phyloP scores from a whole-genome alignment of 768 basidiomycete species.

The Boletus pseudopeckii region DNA sequence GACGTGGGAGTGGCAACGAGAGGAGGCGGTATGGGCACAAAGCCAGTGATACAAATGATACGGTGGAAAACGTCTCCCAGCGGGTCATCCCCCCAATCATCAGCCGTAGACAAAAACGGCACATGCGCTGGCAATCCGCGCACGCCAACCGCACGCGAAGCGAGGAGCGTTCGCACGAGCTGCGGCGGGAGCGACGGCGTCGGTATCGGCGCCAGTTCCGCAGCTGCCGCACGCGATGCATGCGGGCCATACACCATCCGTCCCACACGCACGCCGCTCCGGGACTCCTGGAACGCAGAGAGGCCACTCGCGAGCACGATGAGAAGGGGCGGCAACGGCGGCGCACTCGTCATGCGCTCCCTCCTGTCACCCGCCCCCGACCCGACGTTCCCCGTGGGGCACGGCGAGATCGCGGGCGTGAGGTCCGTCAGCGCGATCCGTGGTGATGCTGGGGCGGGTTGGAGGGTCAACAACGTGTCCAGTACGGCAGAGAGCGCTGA shows the following conservation, averaged over 20 bases:
- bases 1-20: background rate
- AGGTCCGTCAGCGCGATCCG: conserved; percentile 20
- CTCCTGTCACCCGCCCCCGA: conserved; percentile 2
- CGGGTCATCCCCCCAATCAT: conserved; percentile 26
- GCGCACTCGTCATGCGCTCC: conserved; percentile 28
- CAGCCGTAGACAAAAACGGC: conserved; percentile 15
- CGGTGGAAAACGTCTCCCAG: conserved; percentile 39
- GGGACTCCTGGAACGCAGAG: conserved; percentile 16
- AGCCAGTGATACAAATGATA: conserved; percentile 45
- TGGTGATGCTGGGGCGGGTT: conserved; percentile 27
- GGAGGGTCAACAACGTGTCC: conserved; percentile 32
- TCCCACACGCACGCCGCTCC: conserved; percentile 19
- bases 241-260: conserved; percentile 22
- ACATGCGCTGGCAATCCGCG: conserved; percentile 12
- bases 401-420: conserved; percentile 7
- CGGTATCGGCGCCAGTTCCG: background rate
- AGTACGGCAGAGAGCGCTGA: conserved; percentile 32
- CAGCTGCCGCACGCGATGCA: background rate
- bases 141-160: conserved; percentile 20
- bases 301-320: conserved; percentile 22
- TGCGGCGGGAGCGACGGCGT: conserved; percentile 35
- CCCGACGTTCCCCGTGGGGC: conserved; percentile 5
- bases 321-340: conserved; percentile 32
- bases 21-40: conserved; percentile 30
- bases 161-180: conserved; percentile 27